Evolutionary conservation across 495 filamentous ascomycete genomes (phyloP), one percentile per base, ranked within the genome.

Genomic region (Evernia prunastri): DNA sequence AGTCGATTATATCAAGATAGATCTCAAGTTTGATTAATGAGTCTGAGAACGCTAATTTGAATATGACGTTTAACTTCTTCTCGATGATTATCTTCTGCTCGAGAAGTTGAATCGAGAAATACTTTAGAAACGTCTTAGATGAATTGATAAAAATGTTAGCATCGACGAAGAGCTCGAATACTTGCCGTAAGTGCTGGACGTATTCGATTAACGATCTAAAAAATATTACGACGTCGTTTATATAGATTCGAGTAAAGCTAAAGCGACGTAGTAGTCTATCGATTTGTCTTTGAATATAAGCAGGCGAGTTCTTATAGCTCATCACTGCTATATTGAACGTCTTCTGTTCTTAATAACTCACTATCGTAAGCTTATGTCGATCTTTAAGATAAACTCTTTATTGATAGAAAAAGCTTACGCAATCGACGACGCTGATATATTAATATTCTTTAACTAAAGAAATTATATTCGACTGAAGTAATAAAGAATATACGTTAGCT

Each of bases 401-500:
- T 56, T 66, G 49, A 42, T 66, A 66, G 29, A 66, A 66, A 56
- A 62, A 66, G 2, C 11, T 29, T 3, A 15, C 39, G 43, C 20
- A 56, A 35, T 66, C 29, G 10, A 66, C 37, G 33, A 63, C 39
- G 13, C 3, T 66, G 27, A 66, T 66, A 63, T 66, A 66, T 63
- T 29, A 56, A 39, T 25, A 23, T 33, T 35, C 42, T 31, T 42
- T 27, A 18, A 66, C 49, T 31, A 36, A 31, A 35, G n/a, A 10
- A 31, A 49, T 66, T 54, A 66, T 45, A 62, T 66, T 39, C 11
- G 59, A 39, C 54, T 66, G 40, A 56, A 66, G 35, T 35, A 40
- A 35, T 43, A 61, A n/a, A 9, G 59, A 45, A 42, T 66, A 63
- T 8, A 45, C 8, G 40, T 66, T 36, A 3, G 27, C 9, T 20